These are phyloP conservation scores for Knufia petricola DNA, from an alignment of 2,329 filamentous ascomycete species.

Conservation along the genomic window DNA sequence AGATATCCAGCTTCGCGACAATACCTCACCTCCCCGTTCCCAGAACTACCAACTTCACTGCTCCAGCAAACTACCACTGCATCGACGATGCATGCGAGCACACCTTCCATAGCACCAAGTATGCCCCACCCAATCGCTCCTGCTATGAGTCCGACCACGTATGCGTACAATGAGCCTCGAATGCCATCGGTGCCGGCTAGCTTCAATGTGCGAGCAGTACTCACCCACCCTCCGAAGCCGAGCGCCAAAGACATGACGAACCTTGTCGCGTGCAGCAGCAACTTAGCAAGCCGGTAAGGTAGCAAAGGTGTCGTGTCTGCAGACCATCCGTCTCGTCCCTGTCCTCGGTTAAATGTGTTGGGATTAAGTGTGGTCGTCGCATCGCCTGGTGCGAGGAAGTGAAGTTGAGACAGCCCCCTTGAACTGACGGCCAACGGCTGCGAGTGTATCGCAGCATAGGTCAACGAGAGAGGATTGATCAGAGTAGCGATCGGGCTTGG, in stretches of 20 bases:
- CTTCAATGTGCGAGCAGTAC: conserved; percentile 69
- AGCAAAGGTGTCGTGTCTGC: conserved; percentile 48
- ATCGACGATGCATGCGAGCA: conserved; percentile 77
- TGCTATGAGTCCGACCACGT: conserved; percentile 84
- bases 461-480: conserved; percentile 84
- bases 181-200: conserved; percentile 48
- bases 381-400: conserved; percentile 63
- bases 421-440: conserved; percentile 70
- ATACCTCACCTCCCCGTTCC: conserved; percentile 59
- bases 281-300: conserved; percentile 81
- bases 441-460: conserved; percentile 88
- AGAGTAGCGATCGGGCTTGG: conserved; percentile 76
- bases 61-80: conserved; percentile 89
- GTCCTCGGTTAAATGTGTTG: conserved; percentile 30
- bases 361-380: conserved; percentile 58
- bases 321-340: conserved; percentile 25
- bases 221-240: conserved; percentile 94
- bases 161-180: conserved; percentile 82
- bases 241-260: conserved; percentile 84
- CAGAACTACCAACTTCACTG: conserved; percentile 65
- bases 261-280: conserved; percentile 80
- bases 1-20: conserved; percentile 85
- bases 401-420: conserved; percentile 69
- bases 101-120: conserved; percentile 79
- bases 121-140: conserved; percentile 93